A percentile compares a stretch with the other conserved stretches of the same genome.
These are phyloP conservation scores for Prototheca cutis DNA, from an alignment of 163 green algal species.

Conservation along the genomic window DNA sequence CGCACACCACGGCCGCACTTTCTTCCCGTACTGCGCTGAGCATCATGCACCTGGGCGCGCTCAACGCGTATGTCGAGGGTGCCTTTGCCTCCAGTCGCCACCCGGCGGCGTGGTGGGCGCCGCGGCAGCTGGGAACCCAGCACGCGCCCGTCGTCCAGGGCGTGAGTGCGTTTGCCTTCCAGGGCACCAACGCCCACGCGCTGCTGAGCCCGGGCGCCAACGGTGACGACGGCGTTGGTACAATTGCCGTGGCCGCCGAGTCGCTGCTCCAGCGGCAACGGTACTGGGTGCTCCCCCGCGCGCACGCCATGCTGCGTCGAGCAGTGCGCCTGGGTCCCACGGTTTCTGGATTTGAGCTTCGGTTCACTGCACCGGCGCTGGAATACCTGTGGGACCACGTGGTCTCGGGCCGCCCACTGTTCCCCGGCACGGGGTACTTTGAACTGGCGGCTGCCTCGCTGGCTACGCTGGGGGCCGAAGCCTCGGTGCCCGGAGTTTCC, in stretches of 20 bases:
- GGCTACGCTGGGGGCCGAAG: slow-evolving; percentile 6
- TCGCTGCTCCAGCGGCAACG: slow-evolving; percentile 1
- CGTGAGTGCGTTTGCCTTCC: slow-evolving; percentile 77
- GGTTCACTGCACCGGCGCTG: slow-evolving; percentile 5
- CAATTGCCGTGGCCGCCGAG: no score
- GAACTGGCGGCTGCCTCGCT: slow-evolving; percentile 43
- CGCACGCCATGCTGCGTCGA: slow-evolving; percentile 2
- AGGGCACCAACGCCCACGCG: slow-evolving; percentile 66
- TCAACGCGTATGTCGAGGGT: slow-evolving; percentile 41
- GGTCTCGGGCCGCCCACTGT: slow-evolving; percentile 42
- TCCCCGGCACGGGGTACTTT: slow-evolving; percentile 58
- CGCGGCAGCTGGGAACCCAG: slow-evolving; percentile 9
- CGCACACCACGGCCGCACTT: slow-evolving; percentile 14
- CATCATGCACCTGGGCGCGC: slow-evolving; percentile 25
- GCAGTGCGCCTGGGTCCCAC: not conserved
- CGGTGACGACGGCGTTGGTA: no score
- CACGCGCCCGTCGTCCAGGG: slow-evolving; percentile 13
- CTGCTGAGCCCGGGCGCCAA: slow-evolving; percentile 21
- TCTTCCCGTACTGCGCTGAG: slow-evolving; percentile 3
- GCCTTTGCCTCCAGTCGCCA: slow-evolving; percentile 11
- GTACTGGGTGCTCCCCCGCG: slow-evolving; percentile 13
- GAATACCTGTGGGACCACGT: slow-evolving; percentile 53
- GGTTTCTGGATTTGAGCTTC: slow-evolving; percentile 1
- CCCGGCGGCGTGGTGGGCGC: slow-evolving; percentile 3
- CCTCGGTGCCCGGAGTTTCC: no score